Evolutionary conservation across 306 rosid species (phyloP).

Genomic region (Medicago ruthenica): DNA sequence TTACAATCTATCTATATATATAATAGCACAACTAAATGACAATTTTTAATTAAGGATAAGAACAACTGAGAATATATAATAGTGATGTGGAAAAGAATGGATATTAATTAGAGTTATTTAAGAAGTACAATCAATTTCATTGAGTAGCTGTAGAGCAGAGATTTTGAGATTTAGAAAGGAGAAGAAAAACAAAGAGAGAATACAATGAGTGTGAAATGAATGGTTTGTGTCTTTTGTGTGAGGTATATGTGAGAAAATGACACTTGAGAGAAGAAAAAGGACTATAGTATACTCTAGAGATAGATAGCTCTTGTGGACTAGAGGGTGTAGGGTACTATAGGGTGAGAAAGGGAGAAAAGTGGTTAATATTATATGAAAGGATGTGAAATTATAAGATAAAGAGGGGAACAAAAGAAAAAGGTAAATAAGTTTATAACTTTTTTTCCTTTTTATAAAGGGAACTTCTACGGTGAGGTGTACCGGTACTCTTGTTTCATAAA

Average conservation of each 20-base stretch:
- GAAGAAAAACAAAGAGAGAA: slow-evolving; percentile 51
- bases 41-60: neutral
- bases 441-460: slow-evolving; percentile 45
- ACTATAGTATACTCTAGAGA: slow-evolving; percentile 36
- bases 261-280: slow-evolving; percentile 61
- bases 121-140: slow-evolving; percentile 52
- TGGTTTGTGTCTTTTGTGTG: slow-evolving; percentile 87
- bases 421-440: slow-evolving; percentile 45
- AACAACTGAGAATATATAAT: too few relatives aligned
- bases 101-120: slow-evolving; percentile 39
- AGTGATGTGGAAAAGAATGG: slow-evolving; percentile 12
- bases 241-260: slow-evolving; percentile 97
- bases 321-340: slow-evolving; percentile 49
- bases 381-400: slow-evolving; percentile 40
- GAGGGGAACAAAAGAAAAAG: slow-evolving; percentile 38
- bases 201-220: slow-evolving; percentile 85
- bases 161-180: slow-evolving; percentile 57
- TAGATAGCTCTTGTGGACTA: slow-evolving; percentile 65
- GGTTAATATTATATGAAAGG: slow-evolving; percentile 11
- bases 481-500: too few relatives aligned
- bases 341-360: slow-evolving; percentile 48
- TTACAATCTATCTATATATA: neutral
- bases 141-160: slow-evolving; percentile 70
- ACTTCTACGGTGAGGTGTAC: too few relatives aligned
- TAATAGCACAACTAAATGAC: neutral